phyloP scores from a whole-genome alignment of 2,329 filamentous ascomycete species.

The Rutstroemia sp. region DNA sequence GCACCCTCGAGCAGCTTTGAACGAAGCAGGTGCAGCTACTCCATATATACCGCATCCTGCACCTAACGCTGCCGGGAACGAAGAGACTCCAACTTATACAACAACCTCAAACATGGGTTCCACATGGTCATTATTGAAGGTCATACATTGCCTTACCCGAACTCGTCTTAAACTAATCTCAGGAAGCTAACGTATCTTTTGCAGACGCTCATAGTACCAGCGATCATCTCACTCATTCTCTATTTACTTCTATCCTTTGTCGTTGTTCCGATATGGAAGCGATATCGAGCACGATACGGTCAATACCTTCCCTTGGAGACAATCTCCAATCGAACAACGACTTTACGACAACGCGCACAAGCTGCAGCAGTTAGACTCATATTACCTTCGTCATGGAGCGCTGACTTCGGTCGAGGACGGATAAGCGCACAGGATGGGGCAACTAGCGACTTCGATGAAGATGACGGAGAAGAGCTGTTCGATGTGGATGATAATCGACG shows the following conservation, averaged over 20 bases:
- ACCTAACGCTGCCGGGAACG: slow-evolving; percentile 23
- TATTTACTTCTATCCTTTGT: slow-evolving; percentile 61
- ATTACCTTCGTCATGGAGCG: slow-evolving; percentile 42
- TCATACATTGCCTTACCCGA: slow-evolving; percentile 6
- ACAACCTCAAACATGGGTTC: slow-evolving; percentile 21
- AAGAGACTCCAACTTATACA: slow-evolving; percentile 19
- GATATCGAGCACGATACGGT: slow-evolving; percentile 62
- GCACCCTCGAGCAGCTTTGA: background rate
- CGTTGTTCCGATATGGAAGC: slow-evolving; percentile 60
- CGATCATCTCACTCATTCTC: slow-evolving; percentile 60
- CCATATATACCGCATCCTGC: slow-evolving; percentile 25
- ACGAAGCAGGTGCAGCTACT: background rate
- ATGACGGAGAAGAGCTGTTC: slow-evolving; percentile 64
- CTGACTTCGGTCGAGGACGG: slow-evolving; percentile 35
- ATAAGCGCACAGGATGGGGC: slow-evolving; percentile 34
- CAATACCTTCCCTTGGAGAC: slow-evolving; percentile 65
- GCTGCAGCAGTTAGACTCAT: slow-evolving; percentile 34
- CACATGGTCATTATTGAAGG: slow-evolving; percentile 26
- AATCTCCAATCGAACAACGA: slow-evolving; percentile 49
- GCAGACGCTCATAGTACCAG: slow-evolving; percentile 64
- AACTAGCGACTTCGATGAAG: slow-evolving; percentile 50
- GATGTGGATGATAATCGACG: slow-evolving; percentile 43
- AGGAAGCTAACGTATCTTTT: background rate
- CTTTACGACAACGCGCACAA: slow-evolving; percentile 46
- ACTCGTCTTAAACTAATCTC: background rate